Base-by-base conservation (phyloP, 768 basidiomycete genomes). In the Panus rudis region DNA sequence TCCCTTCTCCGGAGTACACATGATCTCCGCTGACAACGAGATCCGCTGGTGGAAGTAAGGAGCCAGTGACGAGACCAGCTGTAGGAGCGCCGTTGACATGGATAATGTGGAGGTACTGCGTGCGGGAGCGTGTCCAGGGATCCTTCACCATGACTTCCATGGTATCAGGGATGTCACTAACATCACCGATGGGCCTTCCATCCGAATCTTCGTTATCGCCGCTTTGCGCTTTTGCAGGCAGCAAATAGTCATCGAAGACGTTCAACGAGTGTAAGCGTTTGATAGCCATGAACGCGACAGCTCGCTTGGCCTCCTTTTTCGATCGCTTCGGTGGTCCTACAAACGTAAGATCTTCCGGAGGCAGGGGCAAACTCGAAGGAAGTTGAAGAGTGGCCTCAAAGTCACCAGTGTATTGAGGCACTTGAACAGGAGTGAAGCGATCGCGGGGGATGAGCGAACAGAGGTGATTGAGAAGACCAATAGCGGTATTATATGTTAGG, bases 271-370 rank as follows among this genome's bases (percentile, higher is more conserved):
- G 75, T 13, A 94, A 69, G 2, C 68, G 67, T 51, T 76, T 79
- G 17, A 89, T 85, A 3, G 84, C 90, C 48, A 77, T 62, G 58
- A 89, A 93, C 0, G 89, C 85, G 10, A 77, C 89, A 3, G 84
- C 84, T 6, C 91, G 80, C 52, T 79, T 88, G 1, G 92, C 90
- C 55, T 87, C 87, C 47, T 74, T 80, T 58, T 91, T 92, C 11
- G 85, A 76, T 33, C 69, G 64, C 44, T 73, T 76, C 4, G 42
- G 47, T 3, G 85, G 82, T 0, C 88, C 88, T 12, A 64, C 56
- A 48, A 73, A 85, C 3, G 67, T 56, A 11, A 86, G 72, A 39
- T 78, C 63, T 32, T 71, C 62, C 0, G 69, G 59, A 0, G 76
- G 65, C 3, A 88, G 68, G 23, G 85, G 79, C 4, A 91, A 68